Evolutionary conservation across 257 asterid genomes (phyloP).

Genomic region (Ballota nigra): DNA sequence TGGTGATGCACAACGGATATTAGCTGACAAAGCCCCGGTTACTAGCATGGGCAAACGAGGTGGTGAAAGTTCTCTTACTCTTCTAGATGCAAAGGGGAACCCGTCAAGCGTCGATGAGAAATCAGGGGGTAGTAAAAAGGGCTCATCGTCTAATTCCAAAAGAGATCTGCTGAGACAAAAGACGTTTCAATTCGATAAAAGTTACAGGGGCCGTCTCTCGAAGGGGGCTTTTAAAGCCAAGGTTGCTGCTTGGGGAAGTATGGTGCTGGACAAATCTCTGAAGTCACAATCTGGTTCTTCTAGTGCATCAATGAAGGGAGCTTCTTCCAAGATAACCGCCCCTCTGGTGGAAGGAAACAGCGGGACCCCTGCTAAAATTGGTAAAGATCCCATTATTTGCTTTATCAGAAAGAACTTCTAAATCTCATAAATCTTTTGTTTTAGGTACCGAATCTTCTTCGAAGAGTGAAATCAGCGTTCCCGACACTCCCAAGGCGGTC

Average conservation of each 20-base stretch:
- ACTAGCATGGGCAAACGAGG: constrained; percentile 20
- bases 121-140: constrained; percentile 36
- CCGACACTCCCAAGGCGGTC: constrained; percentile 28
- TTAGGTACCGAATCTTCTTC: constrained; percentile 23
- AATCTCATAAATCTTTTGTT: constrained; percentile 22
- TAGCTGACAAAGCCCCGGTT: constrained; percentile 21
- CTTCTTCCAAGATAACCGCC: constrained; percentile 32
- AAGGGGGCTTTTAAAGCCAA: constrained; percentile 72
- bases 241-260: constrained; percentile 62
- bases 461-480: constrained; percentile 13
- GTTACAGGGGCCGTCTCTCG: constrained; percentile 48
- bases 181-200: constrained; percentile 60
- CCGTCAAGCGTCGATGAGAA: constrained; percentile 45
- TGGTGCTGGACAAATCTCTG: constrained; percentile 56
- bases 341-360: constrained; percentile 26
- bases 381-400: constrained; percentile 35
- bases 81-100: constrained; percentile 40
- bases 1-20: constrained; percentile 20
- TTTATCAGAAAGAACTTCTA: constrained; percentile 35
- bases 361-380: constrained; percentile 14
- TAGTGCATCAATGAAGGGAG: constrained; percentile 33
- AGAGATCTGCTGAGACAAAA: constrained; percentile 65
- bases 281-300: constrained; percentile 48
- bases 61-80: constrained; percentile 30
- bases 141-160: constrained; percentile 40